A percentile compares a stretch with the other conserved stretches of the same genome.
These are phyloP conservation scores for Phallus indusiatus DNA, from an alignment of 768 basidiomycete species.

Conservation along the genomic window DNA sequence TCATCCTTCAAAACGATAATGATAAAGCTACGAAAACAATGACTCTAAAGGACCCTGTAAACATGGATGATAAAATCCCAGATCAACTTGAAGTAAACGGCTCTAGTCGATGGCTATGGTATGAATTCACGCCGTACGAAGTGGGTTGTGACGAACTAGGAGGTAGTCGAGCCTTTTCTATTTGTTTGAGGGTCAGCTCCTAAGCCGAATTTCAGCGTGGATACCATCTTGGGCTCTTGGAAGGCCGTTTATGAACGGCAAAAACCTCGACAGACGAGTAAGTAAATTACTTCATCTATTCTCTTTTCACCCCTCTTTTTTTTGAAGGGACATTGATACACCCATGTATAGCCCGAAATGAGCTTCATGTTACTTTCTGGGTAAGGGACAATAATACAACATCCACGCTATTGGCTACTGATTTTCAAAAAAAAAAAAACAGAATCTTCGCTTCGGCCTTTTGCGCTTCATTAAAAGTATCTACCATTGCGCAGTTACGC, in stretches of 20 bases:
- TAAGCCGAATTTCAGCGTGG: slow-evolving; percentile 15
- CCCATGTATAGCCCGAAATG: slow-evolving; percentile 20
- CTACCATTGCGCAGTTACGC: background rate
- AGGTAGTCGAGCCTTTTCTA: slow-evolving; percentile 8
- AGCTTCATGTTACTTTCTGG: slow-evolving; percentile 22
- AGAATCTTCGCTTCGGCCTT: slow-evolving; percentile 24
- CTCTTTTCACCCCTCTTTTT: background rate
- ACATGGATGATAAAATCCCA: background rate
- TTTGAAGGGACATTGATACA: background rate
- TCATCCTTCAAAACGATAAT: slow-evolving; percentile 1
- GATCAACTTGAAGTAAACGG: slow-evolving; percentile 2
- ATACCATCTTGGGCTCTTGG: slow-evolving; percentile 24
- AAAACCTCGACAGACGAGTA: slow-evolving; percentile 14
- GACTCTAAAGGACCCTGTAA: background rate
- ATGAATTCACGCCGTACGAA: slow-evolving; percentile 23
- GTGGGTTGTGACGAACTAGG: slow-evolving; percentile 16
- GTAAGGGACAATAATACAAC: background rate
- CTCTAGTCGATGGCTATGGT: slow-evolving; percentile 19
- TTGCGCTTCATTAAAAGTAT: slow-evolving; percentile 18
- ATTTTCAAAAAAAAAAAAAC: background rate
- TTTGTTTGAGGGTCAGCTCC: background rate
- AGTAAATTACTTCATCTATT: background rate
- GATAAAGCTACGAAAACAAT: background rate
- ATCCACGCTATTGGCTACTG: background rate
- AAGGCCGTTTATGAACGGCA: slow-evolving; percentile 18